phyloP scores from a whole-genome alignment of 805 yeast genomes.

The Ogataea dorogensis region DNA sequence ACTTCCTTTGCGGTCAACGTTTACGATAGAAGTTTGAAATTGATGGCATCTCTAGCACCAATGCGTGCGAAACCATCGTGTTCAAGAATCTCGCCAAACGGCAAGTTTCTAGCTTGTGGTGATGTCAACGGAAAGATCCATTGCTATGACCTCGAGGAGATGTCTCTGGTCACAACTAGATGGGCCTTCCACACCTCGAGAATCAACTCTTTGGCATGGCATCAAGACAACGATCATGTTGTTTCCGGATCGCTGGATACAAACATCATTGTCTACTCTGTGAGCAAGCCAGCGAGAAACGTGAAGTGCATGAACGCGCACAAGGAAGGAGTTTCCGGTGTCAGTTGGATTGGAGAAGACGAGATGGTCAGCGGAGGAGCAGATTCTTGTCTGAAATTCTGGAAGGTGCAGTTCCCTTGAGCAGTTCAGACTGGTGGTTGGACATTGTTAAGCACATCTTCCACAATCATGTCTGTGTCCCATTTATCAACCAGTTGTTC shows the following conservation, averaged over 20 bases:
- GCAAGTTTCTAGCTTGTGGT: conserved; percentile 73
- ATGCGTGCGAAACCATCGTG: conserved; percentile 62
- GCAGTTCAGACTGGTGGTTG: conserved; percentile 43
- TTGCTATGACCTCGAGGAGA: conserved; percentile 58
- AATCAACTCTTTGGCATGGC: conserved; percentile 79
- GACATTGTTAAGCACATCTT: conserved; percentile 49
- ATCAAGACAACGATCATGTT: conserved; percentile 64
- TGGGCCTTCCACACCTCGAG: conserved; percentile 95
- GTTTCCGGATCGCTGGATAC: conserved; percentile 86
- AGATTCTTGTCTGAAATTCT: conserved; percentile 76
- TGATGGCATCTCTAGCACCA: conserved; percentile 30
- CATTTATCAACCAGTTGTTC: conserved; percentile 42
- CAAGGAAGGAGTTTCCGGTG: conserved; percentile 79
- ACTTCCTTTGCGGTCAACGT: conserved; percentile 40
- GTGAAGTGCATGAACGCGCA: conserved; percentile 77
- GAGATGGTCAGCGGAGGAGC: conserved; percentile 68
- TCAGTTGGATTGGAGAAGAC: conserved; percentile 58
- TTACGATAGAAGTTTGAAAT: conserved; percentile 30
- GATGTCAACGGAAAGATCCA: conserved; percentile 83
- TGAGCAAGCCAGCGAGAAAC: conserved; percentile 72
- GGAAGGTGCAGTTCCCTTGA: conserved; percentile 48
- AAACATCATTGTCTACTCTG: conserved; percentile 75
- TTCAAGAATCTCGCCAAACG: conserved; percentile 70
- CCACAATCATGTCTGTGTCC: conserved; percentile 48
- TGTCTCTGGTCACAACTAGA: conserved; percentile 68